Evolutionary conservation across 73 alveolate genomes (phyloP).

Genomic region (Paramecium primaurelia): DNA sequence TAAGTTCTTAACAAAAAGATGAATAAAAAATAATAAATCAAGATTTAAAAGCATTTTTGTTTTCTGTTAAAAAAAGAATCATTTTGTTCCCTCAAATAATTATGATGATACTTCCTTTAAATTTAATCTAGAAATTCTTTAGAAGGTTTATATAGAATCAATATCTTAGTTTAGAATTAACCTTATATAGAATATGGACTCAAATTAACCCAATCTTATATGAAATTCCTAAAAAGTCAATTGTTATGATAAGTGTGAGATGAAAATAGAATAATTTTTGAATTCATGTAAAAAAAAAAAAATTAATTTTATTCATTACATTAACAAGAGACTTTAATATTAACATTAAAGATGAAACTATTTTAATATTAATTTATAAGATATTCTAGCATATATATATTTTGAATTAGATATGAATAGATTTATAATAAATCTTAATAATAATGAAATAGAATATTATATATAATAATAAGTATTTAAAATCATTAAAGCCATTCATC

Average conservation of each 20-base stretch:
- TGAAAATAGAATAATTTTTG: neutral
- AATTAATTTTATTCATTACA: no score
- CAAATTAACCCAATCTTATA: neutral
- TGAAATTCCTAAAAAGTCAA: neutral
- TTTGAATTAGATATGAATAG: no score
- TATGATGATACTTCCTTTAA: neutral
- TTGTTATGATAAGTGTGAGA: neutral
- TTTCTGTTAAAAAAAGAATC: neutral
- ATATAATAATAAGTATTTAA: neutral
- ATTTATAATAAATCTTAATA: neutral
- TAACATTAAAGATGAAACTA: neutral
- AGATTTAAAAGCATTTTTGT: no score
- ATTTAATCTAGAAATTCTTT: neutral
- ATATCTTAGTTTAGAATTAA: no score
- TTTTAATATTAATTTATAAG: no score
- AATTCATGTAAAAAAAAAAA: no score
- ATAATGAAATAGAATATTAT: neutral
- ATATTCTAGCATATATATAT: neutral
- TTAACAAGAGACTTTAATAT: neutral
- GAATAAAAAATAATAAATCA: no score
- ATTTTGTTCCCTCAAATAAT: neutral
- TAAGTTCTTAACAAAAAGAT: neutral
- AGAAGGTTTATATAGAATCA: neutral
- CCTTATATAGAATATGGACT: neutral
- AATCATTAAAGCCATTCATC: constrained; percentile 48